phyloP scores from a whole-genome alignment of 1,284 basidiomycete species.

The Trichosporon faecale region DNA sequence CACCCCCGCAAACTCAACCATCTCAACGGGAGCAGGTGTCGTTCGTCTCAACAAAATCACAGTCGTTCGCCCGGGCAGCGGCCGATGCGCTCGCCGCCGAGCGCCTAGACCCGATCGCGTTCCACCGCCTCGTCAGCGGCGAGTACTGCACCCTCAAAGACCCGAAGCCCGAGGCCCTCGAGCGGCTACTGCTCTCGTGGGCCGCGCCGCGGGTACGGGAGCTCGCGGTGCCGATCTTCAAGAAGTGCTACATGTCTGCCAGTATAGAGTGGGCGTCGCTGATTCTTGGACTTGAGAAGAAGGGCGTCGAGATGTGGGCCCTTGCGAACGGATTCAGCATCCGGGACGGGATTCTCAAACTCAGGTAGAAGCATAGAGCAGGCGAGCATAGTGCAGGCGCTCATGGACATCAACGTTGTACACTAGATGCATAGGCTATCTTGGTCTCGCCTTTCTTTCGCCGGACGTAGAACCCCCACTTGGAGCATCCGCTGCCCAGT shows the following conservation, averaged over 20 bases:
- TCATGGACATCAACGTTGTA: neutral
- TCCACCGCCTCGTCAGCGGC: conserved; percentile 23
- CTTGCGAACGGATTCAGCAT: conserved; percentile 27
- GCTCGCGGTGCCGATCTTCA: conserved; percentile 34
- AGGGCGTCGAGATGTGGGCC: conserved; percentile 28
- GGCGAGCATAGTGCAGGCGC: neutral
- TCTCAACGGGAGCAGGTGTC: neutral
- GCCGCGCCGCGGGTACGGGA: conserved; percentile 30
- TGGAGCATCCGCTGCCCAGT: no score
- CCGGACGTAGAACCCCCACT: no score
- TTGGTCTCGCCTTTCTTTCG: neutral
- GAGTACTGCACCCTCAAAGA: neutral
- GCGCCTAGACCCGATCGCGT: conserved; percentile 35
- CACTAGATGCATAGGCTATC: neutral
- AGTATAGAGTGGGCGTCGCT: conserved; percentile 30
- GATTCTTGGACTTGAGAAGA: conserved; percentile 26
- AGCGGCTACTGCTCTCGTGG: conserved; percentile 38
- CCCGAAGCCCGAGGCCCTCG: conserved; percentile 19
- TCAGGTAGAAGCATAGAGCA: conserved; percentile 13
- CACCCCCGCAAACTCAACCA: neutral
- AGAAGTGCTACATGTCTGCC: conserved; percentile 33
- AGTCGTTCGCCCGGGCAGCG: conserved; percentile 18
- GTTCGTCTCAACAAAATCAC: conserved; percentile 2
- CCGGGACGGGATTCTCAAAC: conserved; percentile 29
- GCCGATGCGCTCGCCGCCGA: conserved; percentile 28